Evolutionary conservation across 2,329 filamentous ascomycete species (phyloP).

Genomic region (Nigrospora sphaerica): DNA sequence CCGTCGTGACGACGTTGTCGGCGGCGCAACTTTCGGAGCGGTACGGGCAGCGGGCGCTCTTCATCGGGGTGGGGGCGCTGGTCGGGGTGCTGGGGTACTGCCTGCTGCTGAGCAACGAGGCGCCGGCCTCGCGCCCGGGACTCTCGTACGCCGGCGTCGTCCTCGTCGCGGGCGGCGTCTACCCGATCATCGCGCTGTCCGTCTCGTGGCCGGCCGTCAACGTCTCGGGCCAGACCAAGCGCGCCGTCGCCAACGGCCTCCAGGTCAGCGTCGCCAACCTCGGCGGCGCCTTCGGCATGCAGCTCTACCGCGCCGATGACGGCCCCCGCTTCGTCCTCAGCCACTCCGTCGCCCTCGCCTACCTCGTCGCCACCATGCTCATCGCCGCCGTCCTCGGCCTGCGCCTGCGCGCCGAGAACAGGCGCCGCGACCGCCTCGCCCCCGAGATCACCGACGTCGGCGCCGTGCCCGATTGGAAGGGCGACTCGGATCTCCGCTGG

Average conservation of each 20-base stretch:
- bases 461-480: conserved; percentile 45
- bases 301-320: conserved; percentile 36
- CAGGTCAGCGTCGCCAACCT: conserved; percentile 55
- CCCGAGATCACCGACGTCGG: conserved; percentile 40
- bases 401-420: conserved; percentile 52
- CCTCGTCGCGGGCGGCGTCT: conserved; percentile 36
- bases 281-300: conserved; percentile 14
- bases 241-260: conserved; percentile 49
- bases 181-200: conserved; percentile 48
- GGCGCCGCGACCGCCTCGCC: conserved; percentile 28
- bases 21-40: conserved; percentile 30
- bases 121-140: conserved; percentile 26
- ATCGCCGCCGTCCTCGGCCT: conserved; percentile 46
- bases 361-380: conserved; percentile 50
- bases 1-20: conserved; percentile 44
- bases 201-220: conserved; percentile 55
- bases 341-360: conserved; percentile 55
- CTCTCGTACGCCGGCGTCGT: conserved; percentile 37
- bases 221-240: conserved; percentile 47
- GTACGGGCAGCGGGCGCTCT: conserved; percentile 21
- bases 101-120: conserved; percentile 26
- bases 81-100: conserved; percentile 37
- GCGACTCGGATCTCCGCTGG: conserved; percentile 59
- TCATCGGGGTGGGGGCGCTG: conserved; percentile 37
- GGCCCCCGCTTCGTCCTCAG: conserved; percentile 28